Evolutionary conservation across 2,329 filamentous ascomycete genomes (phyloP).

Genomic region (Colletotrichum sp.): DNA sequence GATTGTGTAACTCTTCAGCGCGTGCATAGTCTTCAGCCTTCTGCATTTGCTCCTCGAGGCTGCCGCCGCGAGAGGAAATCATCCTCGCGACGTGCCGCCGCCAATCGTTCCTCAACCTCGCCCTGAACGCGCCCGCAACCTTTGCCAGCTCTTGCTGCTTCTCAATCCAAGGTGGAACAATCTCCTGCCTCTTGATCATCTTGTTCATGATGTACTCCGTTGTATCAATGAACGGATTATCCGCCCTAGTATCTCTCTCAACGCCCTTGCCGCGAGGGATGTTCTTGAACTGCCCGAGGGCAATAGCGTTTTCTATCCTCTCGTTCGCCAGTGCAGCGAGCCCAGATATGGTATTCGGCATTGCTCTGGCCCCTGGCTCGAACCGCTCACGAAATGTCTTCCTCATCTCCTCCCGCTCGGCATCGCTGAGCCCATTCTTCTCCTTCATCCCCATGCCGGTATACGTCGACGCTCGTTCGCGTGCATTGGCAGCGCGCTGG

Average conservation of each 20-base stretch:
- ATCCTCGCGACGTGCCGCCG: slow-evolving; percentile 78
- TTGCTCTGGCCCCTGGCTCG: slow-evolving; percentile 69
- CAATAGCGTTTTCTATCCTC: slow-evolving; percentile 91
- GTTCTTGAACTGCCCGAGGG: slow-evolving; percentile 85
- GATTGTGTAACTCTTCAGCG: slow-evolving; percentile 73
- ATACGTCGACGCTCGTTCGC: slow-evolving; percentile 63
- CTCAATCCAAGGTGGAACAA: slow-evolving; percentile 97
- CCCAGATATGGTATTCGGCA: slow-evolving; percentile 80
- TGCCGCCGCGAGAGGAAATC: slow-evolving; percentile 80
- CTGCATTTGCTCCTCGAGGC: slow-evolving; percentile 73
- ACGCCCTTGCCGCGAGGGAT: slow-evolving; percentile 81
- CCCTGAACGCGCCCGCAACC: slow-evolving; percentile 73
- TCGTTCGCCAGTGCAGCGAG: slow-evolving; percentile 87
- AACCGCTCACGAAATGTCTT: slow-evolving; percentile 84
- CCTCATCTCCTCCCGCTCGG: slow-evolving; percentile 75
- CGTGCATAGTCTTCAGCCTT: slow-evolving; percentile 76
- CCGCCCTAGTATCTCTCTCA: slow-evolving; percentile 81
- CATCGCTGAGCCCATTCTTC: slow-evolving; percentile 61
- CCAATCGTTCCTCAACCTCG: slow-evolving; percentile 82
- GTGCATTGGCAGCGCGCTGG: slow-evolving; percentile 56
- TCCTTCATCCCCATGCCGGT: slow-evolving; percentile 52
- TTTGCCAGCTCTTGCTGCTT: slow-evolving; percentile 90
- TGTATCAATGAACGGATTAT: slow-evolving; percentile 91
- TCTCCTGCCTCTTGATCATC: slow-evolving; percentile 95
- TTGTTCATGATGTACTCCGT: slow-evolving; percentile 99